Evolutionary conservation across 1,284 basidiomycete species (phyloP).

Genomic region (Neotropicomus parvogracilis): DNA sequence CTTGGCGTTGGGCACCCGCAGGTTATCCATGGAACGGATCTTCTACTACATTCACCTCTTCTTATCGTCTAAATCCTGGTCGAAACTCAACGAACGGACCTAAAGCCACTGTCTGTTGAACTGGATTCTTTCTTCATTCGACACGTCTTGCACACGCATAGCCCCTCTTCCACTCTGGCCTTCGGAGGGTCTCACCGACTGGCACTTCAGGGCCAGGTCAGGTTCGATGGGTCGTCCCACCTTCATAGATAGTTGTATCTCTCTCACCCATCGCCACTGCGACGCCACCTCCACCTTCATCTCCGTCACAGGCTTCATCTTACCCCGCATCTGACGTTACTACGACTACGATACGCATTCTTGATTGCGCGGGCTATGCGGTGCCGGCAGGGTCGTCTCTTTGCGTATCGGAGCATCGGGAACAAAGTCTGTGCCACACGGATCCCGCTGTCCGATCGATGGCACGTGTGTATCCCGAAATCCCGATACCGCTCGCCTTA

Average conservation of each 20-base stretch:
- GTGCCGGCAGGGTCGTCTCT: slow-evolving; percentile 1
- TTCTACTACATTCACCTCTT: too few species aligned
- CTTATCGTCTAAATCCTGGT: too few species aligned
- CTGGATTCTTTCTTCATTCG: too few species aligned
- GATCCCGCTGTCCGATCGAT: not conserved
- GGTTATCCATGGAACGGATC: too few species aligned
- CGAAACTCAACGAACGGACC: too few species aligned
- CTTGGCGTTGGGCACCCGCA: too few species aligned
- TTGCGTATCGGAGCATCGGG: not conserved
- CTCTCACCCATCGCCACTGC: not conserved
- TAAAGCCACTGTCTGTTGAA: too few species aligned
- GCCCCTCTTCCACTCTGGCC: too few species aligned
- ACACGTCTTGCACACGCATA: not conserved
- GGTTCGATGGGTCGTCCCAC: slow-evolving; percentile 4
- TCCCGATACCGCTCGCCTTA: not conserved
- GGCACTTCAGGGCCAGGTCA: not conserved
- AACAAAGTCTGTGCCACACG: slow-evolving; percentile 1
- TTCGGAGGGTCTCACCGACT: not conserved
- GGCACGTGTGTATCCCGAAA: slow-evolving; percentile 1
- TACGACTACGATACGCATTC: not conserved
- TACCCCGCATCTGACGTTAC: not conserved
- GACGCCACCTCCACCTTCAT: slow-evolving; percentile 5
- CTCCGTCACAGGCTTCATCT: not conserved
- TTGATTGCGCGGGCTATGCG: slow-evolving; percentile 6
- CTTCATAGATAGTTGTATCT: not conserved